A percentile compares a stretch with the other conserved stretches of the same genome.
Conservation (phyloP, 2,329 filamentous ascomycete species). For the Aureobasidium sp. region DNA sequence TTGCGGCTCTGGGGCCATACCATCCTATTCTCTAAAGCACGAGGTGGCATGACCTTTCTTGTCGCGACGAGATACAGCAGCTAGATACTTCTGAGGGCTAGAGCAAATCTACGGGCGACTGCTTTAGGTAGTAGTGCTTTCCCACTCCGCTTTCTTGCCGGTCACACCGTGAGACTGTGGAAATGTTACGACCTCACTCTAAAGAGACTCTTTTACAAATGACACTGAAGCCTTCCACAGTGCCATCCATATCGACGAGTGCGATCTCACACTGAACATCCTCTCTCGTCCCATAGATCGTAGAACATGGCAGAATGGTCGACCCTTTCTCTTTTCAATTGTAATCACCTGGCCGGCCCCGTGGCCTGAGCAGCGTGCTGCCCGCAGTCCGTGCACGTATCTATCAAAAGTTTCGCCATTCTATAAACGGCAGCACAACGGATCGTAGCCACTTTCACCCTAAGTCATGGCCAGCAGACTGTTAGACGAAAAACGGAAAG, state of each 20-base stretch:
- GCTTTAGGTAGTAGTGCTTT: not conserved
- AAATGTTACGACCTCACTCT: not conserved
- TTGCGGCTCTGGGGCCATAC: slow-evolving; percentile 7
- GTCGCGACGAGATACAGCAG: not conserved
- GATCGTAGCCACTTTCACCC: not conserved
- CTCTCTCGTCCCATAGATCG: not conserved
- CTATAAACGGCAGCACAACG: not conserved
- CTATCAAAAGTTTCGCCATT: not conserved
- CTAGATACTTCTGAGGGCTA: not conserved
- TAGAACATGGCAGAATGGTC: not conserved
- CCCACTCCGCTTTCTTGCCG: not conserved
- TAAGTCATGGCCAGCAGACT: not conserved
- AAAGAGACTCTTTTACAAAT: not conserved
- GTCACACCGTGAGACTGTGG: not conserved
- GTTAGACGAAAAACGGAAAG: not conserved
- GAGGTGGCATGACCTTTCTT: not conserved
- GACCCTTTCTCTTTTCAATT: not conserved
- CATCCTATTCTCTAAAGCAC: not conserved
- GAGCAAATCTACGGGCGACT: not conserved
- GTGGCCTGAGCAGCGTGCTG: not conserved
- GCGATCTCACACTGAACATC: not conserved
- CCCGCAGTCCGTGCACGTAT: not conserved
- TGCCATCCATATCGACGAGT: not conserved
- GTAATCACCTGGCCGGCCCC: not conserved
- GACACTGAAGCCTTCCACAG: not conserved